Conservation (phyloP, 129 eudicot genomes). For the Pseudognaphalium luteoalbum region DNA sequence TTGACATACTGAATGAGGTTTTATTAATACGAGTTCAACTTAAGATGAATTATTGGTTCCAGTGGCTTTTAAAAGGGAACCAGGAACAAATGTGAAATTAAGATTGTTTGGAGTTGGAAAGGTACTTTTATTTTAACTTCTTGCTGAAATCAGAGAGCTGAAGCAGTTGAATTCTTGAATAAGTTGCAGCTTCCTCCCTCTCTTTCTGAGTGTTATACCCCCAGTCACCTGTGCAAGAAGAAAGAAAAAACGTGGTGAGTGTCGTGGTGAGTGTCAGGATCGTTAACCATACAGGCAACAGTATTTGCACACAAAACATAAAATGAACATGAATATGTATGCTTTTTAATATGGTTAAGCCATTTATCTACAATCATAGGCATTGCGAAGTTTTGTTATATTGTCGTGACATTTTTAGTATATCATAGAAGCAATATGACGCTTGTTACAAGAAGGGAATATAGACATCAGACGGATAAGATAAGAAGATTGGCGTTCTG, state of each 20-base stretch:
- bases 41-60: slow-evolving; percentile 18
- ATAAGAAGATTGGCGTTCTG: background rate
- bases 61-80: background rate
- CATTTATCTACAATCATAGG: background rate
- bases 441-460: background rate
- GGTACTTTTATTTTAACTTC: slow-evolving; percentile 65
- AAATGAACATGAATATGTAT: background rate
- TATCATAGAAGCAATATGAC: background rate
- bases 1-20: background rate
- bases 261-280: background rate
- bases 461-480: background rate
- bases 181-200: slow-evolving; percentile 85
- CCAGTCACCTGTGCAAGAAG: slow-evolving; percentile 71
- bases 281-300: background rate
- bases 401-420: too few relatives aligned
- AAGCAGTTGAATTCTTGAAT: slow-evolving; percentile 75
- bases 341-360: background rate
- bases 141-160: slow-evolving; percentile 90
- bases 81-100: background rate
- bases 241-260: too few relatives aligned
- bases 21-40: background rate
- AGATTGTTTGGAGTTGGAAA: background rate
- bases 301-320: background rate
- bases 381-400: background rate
- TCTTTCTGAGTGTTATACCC: slow-evolving; percentile 96